Evolutionary conservation across 2,329 filamentous ascomycete species (phyloP), one percentile per base, ranked within the genome.

Genomic region (Paraphaeosphaeria minitans): DNA sequence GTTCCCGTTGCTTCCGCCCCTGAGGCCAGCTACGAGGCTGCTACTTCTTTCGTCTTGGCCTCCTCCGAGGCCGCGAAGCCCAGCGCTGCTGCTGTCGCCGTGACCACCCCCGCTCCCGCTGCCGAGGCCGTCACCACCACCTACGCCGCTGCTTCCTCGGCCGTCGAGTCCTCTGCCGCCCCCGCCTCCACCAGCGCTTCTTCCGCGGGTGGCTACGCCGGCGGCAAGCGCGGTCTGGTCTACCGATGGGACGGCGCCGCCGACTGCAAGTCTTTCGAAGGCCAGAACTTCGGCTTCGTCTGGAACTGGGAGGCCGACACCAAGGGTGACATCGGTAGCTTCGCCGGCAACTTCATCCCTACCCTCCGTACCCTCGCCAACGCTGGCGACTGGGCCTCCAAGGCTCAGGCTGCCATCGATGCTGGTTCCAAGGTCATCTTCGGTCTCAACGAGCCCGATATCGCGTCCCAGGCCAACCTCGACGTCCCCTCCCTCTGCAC

Each of bases 281-380:
- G 74, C 51, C 71, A 83, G 59, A 53, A 53, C 24, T 81, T 85
- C 69, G 76, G 77, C 42, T 91, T 88, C 86, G 83, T 78, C 49
- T 90, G 89, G 82, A 90, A 90, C 84, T 92, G 89, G 89, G 86
- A 78, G 46, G 65, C 70, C 29, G 59, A 62, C 41, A 65, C 69
- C 56, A 66, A 59, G 49, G 75, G 78, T 59, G 78, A 79, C 41
- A 78, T 81, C 16, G 72, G 75, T 21, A 72, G 70, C 52, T 70
- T 87, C 39, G 41, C 51, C 16, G 27, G 3, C 67, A 80, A 83
- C 69, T 93, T 81, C 78, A 82, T 90, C 55, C 90, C 90, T 63
- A 89, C 72, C 61, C 70, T 74, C 64, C 74, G 74, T 63, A 66
- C 64, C 42, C 62, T 67, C 21, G 59, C 53, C 46, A 65, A 70